Evolutionary conservation across 176 grass and related monocot genomes (phyloP), one percentile per base, ranked within the genome.

Genomic region (Eleusine coracana): DNA sequence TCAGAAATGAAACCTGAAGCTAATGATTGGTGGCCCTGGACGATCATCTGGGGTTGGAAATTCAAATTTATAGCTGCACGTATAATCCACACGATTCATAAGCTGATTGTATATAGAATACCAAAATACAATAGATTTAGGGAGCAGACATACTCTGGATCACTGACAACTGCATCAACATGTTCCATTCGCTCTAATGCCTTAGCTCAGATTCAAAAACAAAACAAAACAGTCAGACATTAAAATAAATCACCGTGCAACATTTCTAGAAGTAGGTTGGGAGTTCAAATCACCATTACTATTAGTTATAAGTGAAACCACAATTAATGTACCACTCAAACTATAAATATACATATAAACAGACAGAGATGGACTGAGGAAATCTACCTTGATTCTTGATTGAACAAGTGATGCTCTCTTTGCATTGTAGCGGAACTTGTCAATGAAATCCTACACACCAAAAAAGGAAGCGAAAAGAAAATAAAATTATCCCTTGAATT

Each of bases 331-430:
- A 52, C 41, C 60, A 13, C 75, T 64, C 54, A 17, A 72, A 46
- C 45, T 68, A 6, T 49, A 83, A 36, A 71, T 7, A 42, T 63
- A 71, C 4, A 42, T 52, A 71, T 65, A 29, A 23, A 20, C n/a
- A 80, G 29, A 51, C 12, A 31, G 31, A 66, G 29, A 80, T 42
- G 21, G 49, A 44, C 55, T 27, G 60, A 63, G 7, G 79, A 90
- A 69, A 34, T 70, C 40, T 76, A 97, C 94, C 94, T 94, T 97
- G 80, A 94, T 97, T 94, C 94, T 97, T 41, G 92, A 97, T 83
- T 97, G 94, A 92, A 97, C 94, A 94, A 97, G 92, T 28, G 92
- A 94, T 78, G 94, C 94, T 55, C 94, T 82, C 85, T 97, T 97
- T 82, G 94, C 94, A 85, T 94, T 97, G 85, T 95, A 98, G 3